Evolutionary conservation across 345 rosid genomes (phyloP).

Genomic region (Camelina laxa): DNA sequence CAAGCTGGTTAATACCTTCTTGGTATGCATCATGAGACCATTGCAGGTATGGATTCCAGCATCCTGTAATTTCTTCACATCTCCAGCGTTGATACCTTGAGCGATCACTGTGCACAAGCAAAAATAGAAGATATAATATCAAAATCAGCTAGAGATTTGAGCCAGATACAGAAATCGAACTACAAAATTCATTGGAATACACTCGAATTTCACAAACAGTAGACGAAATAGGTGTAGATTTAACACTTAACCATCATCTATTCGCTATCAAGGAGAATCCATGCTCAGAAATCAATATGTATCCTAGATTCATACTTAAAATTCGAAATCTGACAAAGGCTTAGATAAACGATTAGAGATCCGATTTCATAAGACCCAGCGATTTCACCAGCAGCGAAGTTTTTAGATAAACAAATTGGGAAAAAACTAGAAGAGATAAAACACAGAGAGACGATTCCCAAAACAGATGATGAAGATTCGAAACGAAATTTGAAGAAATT

Average conservation of each 20-base stretch:
- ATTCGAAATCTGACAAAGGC: background rate
- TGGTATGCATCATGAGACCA: slow-evolving; percentile 97
- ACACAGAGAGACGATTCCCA: slow-evolving; percentile 17
- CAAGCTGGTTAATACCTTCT: slow-evolving; percentile 57
- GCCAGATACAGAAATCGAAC: slow-evolving; percentile 8
- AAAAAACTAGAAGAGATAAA: background rate
- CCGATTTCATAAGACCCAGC: background rate
- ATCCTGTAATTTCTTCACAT: slow-evolving; percentile 89
- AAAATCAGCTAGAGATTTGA: slow-evolving; percentile 11
- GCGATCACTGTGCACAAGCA: slow-evolving; percentile 55
- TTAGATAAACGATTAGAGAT: background rate
- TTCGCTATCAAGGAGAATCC: background rate
- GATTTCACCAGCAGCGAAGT: background rate
- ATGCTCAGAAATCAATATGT: background rate
- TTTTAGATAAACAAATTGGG: background rate
- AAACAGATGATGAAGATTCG: slow-evolving; percentile 14
- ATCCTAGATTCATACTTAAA: slow-evolving; percentile 9
- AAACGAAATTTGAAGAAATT: background rate
- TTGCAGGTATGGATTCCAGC: slow-evolving; percentile 97
- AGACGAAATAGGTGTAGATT: background rate
- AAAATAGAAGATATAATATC: background rate
- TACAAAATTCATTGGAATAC: slow-evolving; percentile 17
- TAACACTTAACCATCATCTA: background rate
- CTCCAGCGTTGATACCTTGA: slow-evolving; percentile 93
- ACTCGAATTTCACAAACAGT: background rate